Evolutionary conservation across 306 rosid genomes (phyloP).

Genomic region (Trichosanthes cucumerina): DNA sequence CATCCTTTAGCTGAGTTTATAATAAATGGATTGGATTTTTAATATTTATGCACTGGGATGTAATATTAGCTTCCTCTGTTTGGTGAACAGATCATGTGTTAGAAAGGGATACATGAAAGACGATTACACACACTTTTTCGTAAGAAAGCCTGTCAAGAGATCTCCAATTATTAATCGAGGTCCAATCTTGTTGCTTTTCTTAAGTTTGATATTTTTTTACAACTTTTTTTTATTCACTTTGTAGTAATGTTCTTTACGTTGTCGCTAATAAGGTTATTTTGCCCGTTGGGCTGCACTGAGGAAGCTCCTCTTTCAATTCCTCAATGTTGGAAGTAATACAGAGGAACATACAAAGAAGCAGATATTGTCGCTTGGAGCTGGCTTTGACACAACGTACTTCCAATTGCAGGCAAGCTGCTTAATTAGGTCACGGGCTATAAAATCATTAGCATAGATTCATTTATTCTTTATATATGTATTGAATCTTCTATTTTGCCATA

Average conservation of each 20-base stretch:
- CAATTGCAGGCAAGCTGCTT: conserved; percentile 94
- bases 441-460: background rate
- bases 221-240: background rate
- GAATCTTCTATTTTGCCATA: background rate
- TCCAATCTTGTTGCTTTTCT: conserved; percentile 20
- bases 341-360: conserved; percentile 31
- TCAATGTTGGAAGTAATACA: conserved; percentile 32
- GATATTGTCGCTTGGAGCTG: conserved; percentile 77
- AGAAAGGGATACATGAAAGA: conserved; percentile 94
- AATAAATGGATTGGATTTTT: background rate
- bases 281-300: conserved; percentile 84
- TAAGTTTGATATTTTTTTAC: background rate
- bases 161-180: conserved; percentile 95
- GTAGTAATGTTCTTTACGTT: conserved; percentile 2
- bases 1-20: background rate
- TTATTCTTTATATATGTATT: background rate
- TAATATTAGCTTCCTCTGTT: conserved; percentile 11
- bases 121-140: conserved; percentile 74
- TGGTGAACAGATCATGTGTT: conserved; percentile 69
- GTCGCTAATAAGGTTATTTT: conserved; percentile 53
- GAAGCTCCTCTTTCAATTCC: conserved; percentile 70
- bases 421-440: conserved; percentile 21
- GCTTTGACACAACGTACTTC: conserved; percentile 81
- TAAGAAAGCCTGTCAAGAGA: conserved; percentile 77
- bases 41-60: background rate